Percentiles rank a stretch among this genome's conserved stretches.
These are phyloP conservation scores for Rusavskia elegans DNA, from an alignment of 495 filamentous ascomycete species.

Conservation along the genomic window DNA sequence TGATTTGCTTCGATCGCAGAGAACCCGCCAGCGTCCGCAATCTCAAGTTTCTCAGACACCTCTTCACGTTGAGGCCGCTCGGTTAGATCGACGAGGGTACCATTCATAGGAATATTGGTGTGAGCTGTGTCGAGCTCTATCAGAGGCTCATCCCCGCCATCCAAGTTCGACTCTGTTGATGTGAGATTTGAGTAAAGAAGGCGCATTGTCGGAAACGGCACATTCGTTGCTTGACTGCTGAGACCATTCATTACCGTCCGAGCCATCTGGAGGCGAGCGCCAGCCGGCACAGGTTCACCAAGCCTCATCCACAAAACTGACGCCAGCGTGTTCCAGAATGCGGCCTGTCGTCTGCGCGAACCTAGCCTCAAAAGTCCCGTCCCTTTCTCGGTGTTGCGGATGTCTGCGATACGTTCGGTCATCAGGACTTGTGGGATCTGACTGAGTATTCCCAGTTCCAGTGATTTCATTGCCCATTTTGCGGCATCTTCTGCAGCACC, in stretches of 20 bases:
- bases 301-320: constrained; percentile 19
- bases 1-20: neutral
- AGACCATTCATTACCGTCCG: neutral
- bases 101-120: too few species aligned
- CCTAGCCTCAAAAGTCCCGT: constrained; percentile 49
- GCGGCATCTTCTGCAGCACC: constrained; percentile 75
- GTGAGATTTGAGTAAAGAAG: neutral
- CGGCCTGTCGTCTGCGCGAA: constrained; percentile 61
- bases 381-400: constrained; percentile 59
- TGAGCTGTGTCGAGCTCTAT: too few species aligned
- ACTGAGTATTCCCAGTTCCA: constrained; percentile 62
- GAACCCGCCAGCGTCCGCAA: neutral
- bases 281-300: neutral
- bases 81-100: neutral
- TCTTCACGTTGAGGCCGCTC: neutral
- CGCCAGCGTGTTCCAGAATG: constrained; percentile 74
- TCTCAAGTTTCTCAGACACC: neutral
- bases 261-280: neutral
- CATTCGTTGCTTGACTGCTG: neutral
- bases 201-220: neutral
- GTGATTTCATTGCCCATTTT: constrained; percentile 61
- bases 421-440: constrained; percentile 62
- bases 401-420: constrained; percentile 68
- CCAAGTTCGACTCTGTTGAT: too few species aligned
- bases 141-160: too few species aligned